Evolutionary conservation across 2,329 filamentous ascomycete genomes (phyloP), one percentile per base, ranked within the genome.

Genomic region (Microsporum ferrugineum): DNA sequence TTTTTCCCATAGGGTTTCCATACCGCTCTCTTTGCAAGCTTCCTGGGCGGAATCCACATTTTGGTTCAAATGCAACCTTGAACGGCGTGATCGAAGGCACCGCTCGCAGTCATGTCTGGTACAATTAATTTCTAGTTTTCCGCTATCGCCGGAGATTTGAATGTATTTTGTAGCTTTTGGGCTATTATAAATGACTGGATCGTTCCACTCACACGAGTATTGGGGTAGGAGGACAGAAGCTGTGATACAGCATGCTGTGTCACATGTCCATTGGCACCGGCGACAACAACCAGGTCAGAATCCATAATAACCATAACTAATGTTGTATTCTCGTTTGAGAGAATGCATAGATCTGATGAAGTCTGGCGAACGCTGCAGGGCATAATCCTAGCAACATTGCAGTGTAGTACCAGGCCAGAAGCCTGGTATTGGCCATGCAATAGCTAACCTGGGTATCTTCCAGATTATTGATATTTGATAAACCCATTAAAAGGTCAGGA

Each of bases 31-130:
- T 47, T 5, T 12, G 43, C 43, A 23, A 67, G 61, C 5, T 63
- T 62, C 69, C 74, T 0, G 75, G 71, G 12, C 70, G 62, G 3
- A 62, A 64, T 0, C 75, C 75, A 60, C 73, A 67, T 3, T 58
- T 58, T 14, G 73, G 64, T 65, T 82, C 75, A 60, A 77, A 64
- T 34, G 81, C 75, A 41, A 75, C 43, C 43, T 47, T 47, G 43
- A 8, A 29, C 2, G 7, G 43, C 43, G 10, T 47, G 17, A 2
- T 27, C 43, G 8, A 47, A 47, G 2, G 43, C 43, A 3, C 43
- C 23, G 3, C 27, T 17, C 17, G 27, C 17, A 2, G 43, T 47
- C 43, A 27, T 8, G 43, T 29, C 43, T 5, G 7, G 43, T 2
- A 47, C 43, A 47, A 29, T 47, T 17, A 23, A 47, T 29, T 27